These are phyloP conservation scores for Adansonia gregorii DNA, from an alignment of 441 rosid species.

Conservation along the genomic window DNA sequence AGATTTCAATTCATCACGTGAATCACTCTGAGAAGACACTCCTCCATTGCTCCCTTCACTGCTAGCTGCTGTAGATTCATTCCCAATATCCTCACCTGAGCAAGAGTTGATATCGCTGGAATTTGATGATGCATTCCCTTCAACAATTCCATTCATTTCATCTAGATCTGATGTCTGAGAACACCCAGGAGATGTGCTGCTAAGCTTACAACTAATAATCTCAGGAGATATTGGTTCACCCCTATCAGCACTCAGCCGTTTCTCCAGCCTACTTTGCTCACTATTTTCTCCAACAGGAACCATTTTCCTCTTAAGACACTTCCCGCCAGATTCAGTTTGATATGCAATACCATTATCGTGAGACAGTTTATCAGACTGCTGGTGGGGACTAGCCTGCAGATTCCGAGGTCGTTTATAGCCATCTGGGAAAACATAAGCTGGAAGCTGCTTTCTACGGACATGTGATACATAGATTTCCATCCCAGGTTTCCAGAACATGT, in stretches of 20 bases:
- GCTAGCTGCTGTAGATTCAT: slow-evolving; percentile 46
- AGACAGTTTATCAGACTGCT: slow-evolving; percentile 36
- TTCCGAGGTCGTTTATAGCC: slow-evolving; percentile 48
- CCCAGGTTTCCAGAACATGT: slow-evolving; percentile 70
- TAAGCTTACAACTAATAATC: slow-evolving; percentile 28
- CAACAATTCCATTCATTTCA: slow-evolving; percentile 13
- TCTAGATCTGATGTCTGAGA: slow-evolving; percentile 9
- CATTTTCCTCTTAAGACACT: slow-evolving; percentile 53
- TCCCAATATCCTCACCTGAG: slow-evolving; percentile 44
- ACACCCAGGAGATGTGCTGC: slow-evolving; percentile 21
- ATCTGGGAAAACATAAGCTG: slow-evolving; percentile 57
- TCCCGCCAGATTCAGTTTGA: slow-evolving; percentile 38
- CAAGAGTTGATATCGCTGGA: slow-evolving; percentile 37
- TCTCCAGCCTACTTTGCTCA: slow-evolving; percentile 34
- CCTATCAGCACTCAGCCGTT: slow-evolving; percentile 41
- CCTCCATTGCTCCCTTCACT: slow-evolving; percentile 48
- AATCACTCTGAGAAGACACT: slow-evolving; percentile 47
- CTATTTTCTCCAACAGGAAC: slow-evolving; percentile 33
- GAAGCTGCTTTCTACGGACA: slow-evolving; percentile 63
- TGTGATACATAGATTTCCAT: slow-evolving; percentile 75
- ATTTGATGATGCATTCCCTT: slow-evolving; percentile 31
- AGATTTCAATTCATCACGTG: slow-evolving; percentile 46
- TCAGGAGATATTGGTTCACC: slow-evolving; percentile 42
- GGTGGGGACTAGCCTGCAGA: slow-evolving; percentile 33
- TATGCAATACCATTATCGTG: slow-evolving; percentile 37